Base-by-base conservation (phyloP, 352 stramenopile species). In the Phytophthora syringae region DNA sequence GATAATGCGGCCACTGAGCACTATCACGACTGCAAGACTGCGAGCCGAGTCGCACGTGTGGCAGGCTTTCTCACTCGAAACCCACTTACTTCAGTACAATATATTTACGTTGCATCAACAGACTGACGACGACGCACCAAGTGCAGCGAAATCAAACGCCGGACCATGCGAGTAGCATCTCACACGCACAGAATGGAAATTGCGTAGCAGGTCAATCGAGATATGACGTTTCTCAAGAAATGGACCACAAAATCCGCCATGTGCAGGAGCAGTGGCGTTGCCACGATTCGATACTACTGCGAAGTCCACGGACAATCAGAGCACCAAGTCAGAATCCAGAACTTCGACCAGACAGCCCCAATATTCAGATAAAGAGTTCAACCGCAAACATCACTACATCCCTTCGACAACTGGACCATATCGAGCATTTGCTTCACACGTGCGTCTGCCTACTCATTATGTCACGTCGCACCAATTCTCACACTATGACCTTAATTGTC, bases 1-100 rank as follows among this genome's bases (percentile, higher is more conserved):
- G 42, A 32, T 72, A 70, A 20, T 75, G 36, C 13, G 60, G 39
- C 60, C 56, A 74, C 3, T 24, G 34, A 40, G 34, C 22, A 40
- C 56, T 57, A 13, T 43, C 45, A 4, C 45, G 30, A 40, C 36
- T 30, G 2, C 30, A 10, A 13, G 54, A 62, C 16, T 62, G 54
- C 13, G 54, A 22, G 2, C 54, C 54, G 21, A 39, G 44, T n/a
- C n/a, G n/a, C n/a, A n/a, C n/a, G n/a, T n/a, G n/a, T n/a, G n/a
- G n/a, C n/a, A n/a, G n/a, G n/a, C n/a, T n/a, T n/a, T n/a, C n/a
- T n/a, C n/a, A n/a, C n/a, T n/a, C n/a, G n/a, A n/a, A n/a, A n/a
- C n/a, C n/a, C n/a, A n/a, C n/a, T n/a, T n/a, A n/a, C n/a, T n/a
- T n/a, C n/a, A n/a, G n/a, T n/a, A n/a, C n/a, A n/a, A n/a, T n/a